Evolutionary conservation across 371 early-diverging fungal genomes (phyloP).

Genomic region (Smittium mucronatum): DNA sequence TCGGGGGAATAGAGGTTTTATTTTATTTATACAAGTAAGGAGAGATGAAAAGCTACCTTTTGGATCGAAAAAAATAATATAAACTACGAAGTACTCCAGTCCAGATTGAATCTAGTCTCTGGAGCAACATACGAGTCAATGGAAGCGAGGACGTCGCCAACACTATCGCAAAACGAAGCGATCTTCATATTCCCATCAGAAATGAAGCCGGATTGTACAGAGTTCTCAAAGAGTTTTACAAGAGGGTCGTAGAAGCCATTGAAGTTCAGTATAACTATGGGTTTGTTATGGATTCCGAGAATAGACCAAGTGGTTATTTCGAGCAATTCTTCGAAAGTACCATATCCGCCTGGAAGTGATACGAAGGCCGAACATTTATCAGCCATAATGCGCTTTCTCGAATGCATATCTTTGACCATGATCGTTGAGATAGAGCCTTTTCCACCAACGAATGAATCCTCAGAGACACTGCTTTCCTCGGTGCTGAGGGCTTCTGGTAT

Average conservation of each 20-base stretch:
- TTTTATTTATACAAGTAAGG: neutral
- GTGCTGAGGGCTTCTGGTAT: conserved; percentile 54
- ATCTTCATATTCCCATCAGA: conserved; percentile 31
- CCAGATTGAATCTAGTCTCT: conserved; percentile 36
- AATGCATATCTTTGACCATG: conserved; percentile 70
- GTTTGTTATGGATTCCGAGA: conserved; percentile 58
- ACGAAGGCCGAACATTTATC: conserved; percentile 59
- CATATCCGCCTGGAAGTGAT: conserved; percentile 75
- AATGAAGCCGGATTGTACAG: conserved; percentile 33
- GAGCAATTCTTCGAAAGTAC: conserved; percentile 74
- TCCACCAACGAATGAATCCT: conserved; percentile 17
- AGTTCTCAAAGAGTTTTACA: conserved; percentile 43
- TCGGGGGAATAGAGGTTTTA: no score
- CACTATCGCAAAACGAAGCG: conserved; percentile 44
- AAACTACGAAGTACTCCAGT: conserved; percentile 30
- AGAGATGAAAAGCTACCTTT: neutral
- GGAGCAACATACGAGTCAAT: conserved; percentile 45
- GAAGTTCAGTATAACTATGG: conserved; percentile 60
- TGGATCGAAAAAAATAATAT: neutral
- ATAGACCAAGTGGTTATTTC: conserved; percentile 73
- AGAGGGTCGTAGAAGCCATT: conserved; percentile 57
- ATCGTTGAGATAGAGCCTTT: conserved; percentile 43
- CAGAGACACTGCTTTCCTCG: conserved; percentile 13
- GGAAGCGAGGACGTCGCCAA: conserved; percentile 42
- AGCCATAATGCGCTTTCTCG: conserved; percentile 64